Conservation (phyloP, 768 basidiomycete genomes). For the Russula emetica region DNA sequence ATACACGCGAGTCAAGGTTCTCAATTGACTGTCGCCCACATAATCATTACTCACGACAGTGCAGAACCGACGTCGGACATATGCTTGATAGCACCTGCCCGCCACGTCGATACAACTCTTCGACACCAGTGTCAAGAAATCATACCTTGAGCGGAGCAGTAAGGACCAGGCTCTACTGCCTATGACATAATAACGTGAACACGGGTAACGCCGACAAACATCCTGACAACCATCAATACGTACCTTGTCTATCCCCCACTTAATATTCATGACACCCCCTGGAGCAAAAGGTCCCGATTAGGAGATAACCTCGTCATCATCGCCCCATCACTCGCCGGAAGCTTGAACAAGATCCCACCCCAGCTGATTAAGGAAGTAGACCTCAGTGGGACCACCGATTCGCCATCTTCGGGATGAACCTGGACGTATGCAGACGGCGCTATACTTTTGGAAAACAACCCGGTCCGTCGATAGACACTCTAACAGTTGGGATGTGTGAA, state of each 20-base stretch:
- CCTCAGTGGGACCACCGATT: conserved; percentile 28
- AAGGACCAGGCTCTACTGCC: conserved; percentile 1
- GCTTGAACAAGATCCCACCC: conserved; percentile 32
- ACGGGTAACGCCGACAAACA: neutral
- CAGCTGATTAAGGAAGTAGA: conserved; percentile 32
- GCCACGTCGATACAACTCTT: neutral
- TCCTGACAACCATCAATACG: conserved; percentile 14
- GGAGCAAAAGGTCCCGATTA: neutral
- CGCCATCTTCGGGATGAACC: conserved; percentile 26
- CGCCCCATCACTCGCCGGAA: conserved; percentile 15
- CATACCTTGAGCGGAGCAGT: conserved; percentile 21
- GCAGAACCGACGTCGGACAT: conserved; percentile 15
- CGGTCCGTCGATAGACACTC: neutral
- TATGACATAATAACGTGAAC: neutral
- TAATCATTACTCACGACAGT: conserved; percentile 13
- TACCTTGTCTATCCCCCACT: conserved; percentile 36
- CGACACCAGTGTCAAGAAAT: neutral
- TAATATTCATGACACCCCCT: conserved; percentile 40
- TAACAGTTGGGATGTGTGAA: neutral
- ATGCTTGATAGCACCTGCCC: conserved; percentile 16
- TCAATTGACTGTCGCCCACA: neutral
- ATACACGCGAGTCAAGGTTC: neutral
- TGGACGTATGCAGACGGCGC: conserved; percentile 21
- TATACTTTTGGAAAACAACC: conserved; percentile 20
- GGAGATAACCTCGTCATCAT: neutral